These are phyloP conservation scores for Thecaphora frezii DNA, from an alignment of 1,284 basidiomycete genomes.

Conservation along the genomic window DNA sequence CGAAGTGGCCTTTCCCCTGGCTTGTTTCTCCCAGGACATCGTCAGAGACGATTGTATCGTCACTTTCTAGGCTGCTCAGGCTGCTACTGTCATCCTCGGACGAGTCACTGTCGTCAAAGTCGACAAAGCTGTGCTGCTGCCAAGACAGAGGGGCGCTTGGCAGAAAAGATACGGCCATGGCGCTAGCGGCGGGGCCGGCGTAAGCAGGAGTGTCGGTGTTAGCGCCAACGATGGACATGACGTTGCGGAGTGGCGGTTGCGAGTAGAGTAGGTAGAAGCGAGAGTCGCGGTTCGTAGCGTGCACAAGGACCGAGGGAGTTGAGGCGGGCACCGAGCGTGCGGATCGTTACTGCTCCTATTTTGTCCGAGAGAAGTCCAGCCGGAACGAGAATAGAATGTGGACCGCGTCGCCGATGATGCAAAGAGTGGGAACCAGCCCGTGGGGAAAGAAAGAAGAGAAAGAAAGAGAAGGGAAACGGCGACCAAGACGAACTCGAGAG, in stretches of 20 bases:
- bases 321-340: too few species aligned
- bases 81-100: constrained; percentile 16
- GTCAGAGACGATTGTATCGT: constrained; percentile 10
- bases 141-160: too few species aligned
- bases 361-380: background rate
- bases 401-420: too few species aligned
- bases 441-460: background rate
- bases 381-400: background rate
- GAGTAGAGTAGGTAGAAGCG: too few species aligned
- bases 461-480: background rate
- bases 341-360: too few species aligned
- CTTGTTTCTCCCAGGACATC: too few species aligned
- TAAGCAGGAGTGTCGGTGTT: background rate
- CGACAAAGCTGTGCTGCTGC: background rate
- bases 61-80: constrained; percentile 12
- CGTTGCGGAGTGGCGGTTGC: too few species aligned
- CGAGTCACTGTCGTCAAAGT: constrained; percentile 9
- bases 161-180: too few species aligned
- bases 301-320: too few species aligned
- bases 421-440: background rate
- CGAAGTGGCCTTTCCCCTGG: too few species aligned
- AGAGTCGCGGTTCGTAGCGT: too few species aligned
- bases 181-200: background rate
- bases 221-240: too few species aligned
- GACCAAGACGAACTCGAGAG: background rate